A percentile compares a stretch with the other conserved stretches of the same genome.
These are phyloP conservation scores for Nothopassalora personata DNA, from an alignment of 2,329 filamentous ascomycete genomes.

Conservation along the genomic window DNA sequence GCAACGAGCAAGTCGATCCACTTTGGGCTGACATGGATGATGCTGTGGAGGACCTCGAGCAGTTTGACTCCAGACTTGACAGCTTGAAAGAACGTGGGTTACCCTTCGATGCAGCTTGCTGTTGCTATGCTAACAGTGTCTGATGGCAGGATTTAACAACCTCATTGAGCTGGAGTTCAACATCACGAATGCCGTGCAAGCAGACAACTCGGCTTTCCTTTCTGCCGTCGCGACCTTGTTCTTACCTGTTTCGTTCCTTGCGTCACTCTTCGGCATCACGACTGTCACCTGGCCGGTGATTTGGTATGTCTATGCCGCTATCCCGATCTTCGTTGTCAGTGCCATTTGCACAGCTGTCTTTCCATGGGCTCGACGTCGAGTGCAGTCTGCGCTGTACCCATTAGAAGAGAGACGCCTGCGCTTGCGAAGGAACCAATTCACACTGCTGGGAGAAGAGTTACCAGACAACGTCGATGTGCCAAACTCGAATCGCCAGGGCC, in stretches of 20 bases:
- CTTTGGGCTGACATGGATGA: constrained; percentile 35
- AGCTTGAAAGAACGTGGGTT: constrained; percentile 32
- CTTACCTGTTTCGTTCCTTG: constrained; percentile 33
- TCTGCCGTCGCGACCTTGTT: constrained; percentile 33
- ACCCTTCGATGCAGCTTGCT: neutral
- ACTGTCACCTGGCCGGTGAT: constrained; percentile 29
- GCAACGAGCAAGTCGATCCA: constrained; percentile 29
- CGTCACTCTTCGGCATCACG: constrained; percentile 34
- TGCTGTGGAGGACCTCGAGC: constrained; percentile 33
- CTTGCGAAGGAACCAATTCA: constrained; percentile 29
- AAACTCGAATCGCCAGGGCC: constrained; percentile 7
- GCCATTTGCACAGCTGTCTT: constrained; percentile 27
- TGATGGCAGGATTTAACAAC: constrained; percentile 30
- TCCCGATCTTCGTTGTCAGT: constrained; percentile 30
- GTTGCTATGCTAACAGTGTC: neutral
- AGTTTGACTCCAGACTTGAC: constrained; percentile 32
- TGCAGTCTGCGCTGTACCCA: constrained; percentile 27
- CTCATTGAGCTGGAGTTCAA: constrained; percentile 38
- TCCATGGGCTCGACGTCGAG: constrained; percentile 23
- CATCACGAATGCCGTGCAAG: constrained; percentile 34
- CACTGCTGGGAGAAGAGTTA: constrained; percentile 33
- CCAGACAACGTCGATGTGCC: constrained; percentile 27
- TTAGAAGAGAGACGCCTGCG: constrained; percentile 22
- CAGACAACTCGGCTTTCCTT: constrained; percentile 33
- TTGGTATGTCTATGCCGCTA: constrained; percentile 32